Conservation (phyloP, 1,284 basidiomycete genomes). For the Coniferiporia weirii region DNA sequence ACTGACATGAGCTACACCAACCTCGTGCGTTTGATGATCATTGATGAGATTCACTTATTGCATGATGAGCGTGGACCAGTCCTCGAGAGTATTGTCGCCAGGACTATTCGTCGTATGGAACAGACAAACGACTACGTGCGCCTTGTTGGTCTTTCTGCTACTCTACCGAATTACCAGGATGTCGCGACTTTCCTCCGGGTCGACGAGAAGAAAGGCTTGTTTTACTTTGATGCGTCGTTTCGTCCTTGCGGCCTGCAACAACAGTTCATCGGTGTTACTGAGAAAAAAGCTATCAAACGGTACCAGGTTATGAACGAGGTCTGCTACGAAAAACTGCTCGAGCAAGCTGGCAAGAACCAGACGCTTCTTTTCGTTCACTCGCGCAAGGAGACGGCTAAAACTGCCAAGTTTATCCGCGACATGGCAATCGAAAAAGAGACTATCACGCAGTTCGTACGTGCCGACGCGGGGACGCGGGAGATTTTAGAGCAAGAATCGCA, state of each 20-base stretch:
- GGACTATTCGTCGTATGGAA: conserved; percentile 93
- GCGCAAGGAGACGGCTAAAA: conserved; percentile 97
- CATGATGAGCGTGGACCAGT: conserved; percentile 99
- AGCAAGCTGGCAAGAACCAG: conserved; percentile 89
- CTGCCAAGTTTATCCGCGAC: conserved; percentile 91
- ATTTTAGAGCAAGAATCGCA: conserved; percentile 82
- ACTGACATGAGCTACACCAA: conserved; percentile 98
- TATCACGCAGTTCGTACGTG: conserved; percentile 90
- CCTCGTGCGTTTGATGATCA: conserved; percentile 93
- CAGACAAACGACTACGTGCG: conserved; percentile 91
- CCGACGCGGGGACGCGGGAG: conserved; percentile 84
- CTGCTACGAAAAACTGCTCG: conserved; percentile 97
- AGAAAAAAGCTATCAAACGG: conserved; percentile 99
- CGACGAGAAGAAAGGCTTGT: conserved; percentile 87
- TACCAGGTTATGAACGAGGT: conserved; percentile 99
- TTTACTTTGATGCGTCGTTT: conserved; percentile 95
- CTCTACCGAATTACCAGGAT: conserved; percentile 96
- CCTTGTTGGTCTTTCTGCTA: conserved; percentile 93
- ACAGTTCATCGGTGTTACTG: conserved; percentile 96
- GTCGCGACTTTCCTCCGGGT: conserved; percentile 98
- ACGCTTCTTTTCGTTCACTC: conserved; percentile 97
- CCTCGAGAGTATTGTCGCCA: conserved; percentile 86
- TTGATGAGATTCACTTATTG: conserved; percentile 96
- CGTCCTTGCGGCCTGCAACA: conserved; percentile 95
- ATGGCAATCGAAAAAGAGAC: conserved; percentile 96